Evolutionary conservation across 1,284 basidiomycete genomes (phyloP).

Genomic region (Boletus hoseneyae): DNA sequence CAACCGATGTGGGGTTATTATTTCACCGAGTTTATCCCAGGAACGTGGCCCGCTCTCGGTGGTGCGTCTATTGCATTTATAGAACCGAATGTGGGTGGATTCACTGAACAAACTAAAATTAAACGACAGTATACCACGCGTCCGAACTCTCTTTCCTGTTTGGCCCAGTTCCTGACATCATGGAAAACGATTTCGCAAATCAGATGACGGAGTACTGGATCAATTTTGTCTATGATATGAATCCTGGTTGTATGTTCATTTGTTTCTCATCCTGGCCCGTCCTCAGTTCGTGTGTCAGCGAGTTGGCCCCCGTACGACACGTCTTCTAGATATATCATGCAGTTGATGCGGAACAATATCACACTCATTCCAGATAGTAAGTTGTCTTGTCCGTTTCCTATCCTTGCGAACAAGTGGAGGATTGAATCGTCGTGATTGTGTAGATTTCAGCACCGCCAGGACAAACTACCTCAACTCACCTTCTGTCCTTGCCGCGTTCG

Average conservation of each 20-base stretch:
- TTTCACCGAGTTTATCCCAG: conserved; percentile 54
- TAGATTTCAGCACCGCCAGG: conserved; percentile 14
- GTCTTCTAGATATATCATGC: conserved; percentile 16
- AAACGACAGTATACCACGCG: conserved; percentile 18
- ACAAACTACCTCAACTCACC: conserved; percentile 20
- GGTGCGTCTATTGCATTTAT: conserved; percentile 29
- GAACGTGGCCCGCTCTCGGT: conserved; percentile 37
- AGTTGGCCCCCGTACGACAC: conserved; percentile 17
- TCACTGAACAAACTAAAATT: no score
- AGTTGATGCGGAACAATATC: conserved; percentile 21
- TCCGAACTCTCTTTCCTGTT: conserved; percentile 21
- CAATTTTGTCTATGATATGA: conserved; percentile 22
- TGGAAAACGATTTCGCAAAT: conserved; percentile 13
- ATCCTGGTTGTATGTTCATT: conserved; percentile 14
- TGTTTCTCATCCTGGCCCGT: neutral
- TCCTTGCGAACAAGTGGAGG: neutral
- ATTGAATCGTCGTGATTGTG: neutral
- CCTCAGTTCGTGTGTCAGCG: neutral
- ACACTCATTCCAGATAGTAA: conserved; percentile 18
- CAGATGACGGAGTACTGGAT: conserved; percentile 21
- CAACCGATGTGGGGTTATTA: conserved; percentile 54
- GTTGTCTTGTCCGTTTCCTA: neutral
- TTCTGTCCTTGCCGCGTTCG: conserved; percentile 14
- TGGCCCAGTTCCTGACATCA: conserved; percentile 13
- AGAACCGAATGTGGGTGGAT: no score